Evolutionary conservation across 257 asterid species (phyloP).

Genomic region (Nicotiana paniculata): DNA sequence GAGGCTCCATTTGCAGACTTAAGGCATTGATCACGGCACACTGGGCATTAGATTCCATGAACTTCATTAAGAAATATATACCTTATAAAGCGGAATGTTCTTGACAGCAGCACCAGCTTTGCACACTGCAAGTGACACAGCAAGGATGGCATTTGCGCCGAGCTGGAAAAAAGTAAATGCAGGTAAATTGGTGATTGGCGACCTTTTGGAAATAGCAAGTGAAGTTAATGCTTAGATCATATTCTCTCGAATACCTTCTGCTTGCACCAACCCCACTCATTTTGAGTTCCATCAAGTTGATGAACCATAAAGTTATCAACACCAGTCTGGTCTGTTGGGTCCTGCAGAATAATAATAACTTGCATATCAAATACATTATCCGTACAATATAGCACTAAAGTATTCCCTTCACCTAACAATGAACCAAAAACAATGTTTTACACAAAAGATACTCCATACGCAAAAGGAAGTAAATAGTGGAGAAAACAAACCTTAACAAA

Average conservation of each 20-base stretch:
- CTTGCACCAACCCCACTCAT: slow-evolving; percentile 99
- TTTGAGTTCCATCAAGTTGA: slow-evolving; percentile 90
- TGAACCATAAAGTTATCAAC: slow-evolving; percentile 92
- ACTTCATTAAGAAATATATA: slow-evolving; percentile 10
- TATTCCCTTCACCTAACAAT: neutral
- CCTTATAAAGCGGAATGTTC: slow-evolving; percentile 83
- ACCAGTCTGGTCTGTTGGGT: slow-evolving; percentile 81
- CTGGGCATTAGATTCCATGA: neutral
- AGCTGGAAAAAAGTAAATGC: slow-evolving; percentile 39
- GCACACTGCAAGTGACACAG: slow-evolving; percentile 93
- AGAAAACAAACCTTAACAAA: too few species aligned
- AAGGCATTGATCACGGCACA: neutral
- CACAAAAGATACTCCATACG: neutral
- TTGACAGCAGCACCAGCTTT: slow-evolving; percentile 89
- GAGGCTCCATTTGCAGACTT: neutral
- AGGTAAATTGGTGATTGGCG: neutral
- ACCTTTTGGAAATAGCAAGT: neutral
- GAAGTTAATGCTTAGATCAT: neutral
- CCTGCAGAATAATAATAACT: slow-evolving; percentile 28
- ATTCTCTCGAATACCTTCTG: slow-evolving; percentile 54
- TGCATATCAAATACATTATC: neutral
- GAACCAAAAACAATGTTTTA: neutral
- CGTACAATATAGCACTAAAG: neutral
- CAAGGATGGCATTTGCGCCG: slow-evolving; percentile 95
- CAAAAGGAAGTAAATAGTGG: neutral